Conservation (phyloP, 1,139 yeast genomes). For the Sporopachydermia cereana region DNA sequence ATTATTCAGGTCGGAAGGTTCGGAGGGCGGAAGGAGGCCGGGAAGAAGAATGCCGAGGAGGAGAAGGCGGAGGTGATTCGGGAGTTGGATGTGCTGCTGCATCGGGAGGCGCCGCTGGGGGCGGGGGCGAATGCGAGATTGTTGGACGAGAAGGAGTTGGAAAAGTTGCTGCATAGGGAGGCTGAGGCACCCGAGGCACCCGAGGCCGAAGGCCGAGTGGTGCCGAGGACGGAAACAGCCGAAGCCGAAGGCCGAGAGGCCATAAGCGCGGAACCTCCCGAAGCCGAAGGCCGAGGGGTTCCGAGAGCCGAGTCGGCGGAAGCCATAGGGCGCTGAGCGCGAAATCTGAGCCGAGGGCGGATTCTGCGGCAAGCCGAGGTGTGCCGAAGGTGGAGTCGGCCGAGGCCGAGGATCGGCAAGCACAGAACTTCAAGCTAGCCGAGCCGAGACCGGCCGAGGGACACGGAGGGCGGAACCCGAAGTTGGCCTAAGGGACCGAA, state of each 20-base stretch:
- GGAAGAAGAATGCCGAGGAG: constrained; percentile 25
- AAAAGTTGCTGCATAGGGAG: constrained; percentile 1
- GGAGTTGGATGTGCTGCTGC: constrained; percentile 4
- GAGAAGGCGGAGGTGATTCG: constrained; percentile 10
- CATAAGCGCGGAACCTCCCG: no score
- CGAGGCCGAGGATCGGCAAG: no score
- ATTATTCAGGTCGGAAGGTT: constrained; percentile 82
- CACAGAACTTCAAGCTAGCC: no score
- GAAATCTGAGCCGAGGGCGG: no score
- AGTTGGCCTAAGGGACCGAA: no score
- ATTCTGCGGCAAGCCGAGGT: no score
- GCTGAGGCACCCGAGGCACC: neutral
- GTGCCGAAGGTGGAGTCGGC: no score
- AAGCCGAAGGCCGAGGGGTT: neutral
- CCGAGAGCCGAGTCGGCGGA: neutral
- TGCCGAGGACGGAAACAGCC: no score
- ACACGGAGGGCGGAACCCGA: no score
- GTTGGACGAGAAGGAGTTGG: constrained; percentile 1
- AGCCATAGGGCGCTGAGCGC: neutral
- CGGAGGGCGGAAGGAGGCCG: constrained; percentile 27
- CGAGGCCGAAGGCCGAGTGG: neutral
- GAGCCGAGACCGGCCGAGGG: no score
- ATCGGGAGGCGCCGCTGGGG: constrained; percentile 1
- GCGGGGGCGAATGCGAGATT: constrained; percentile 4
- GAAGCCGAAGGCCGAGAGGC: neutral